phyloP scores from a whole-genome alignment of 1,284 basidiomycete species.

The Gymnopus androsaceus region DNA sequence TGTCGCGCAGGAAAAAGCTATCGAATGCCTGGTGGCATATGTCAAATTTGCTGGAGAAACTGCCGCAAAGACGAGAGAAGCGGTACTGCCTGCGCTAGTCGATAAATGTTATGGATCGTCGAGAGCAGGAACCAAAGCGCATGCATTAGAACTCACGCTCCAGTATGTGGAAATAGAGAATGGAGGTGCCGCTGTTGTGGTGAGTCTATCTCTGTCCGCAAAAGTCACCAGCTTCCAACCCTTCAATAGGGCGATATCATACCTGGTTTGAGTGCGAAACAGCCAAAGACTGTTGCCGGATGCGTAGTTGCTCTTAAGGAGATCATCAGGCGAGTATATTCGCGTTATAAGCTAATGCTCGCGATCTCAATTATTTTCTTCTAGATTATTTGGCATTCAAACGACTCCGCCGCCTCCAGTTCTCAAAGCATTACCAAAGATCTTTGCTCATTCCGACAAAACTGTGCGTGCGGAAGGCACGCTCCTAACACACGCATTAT shows the following conservation, averaged over 20 bases:
- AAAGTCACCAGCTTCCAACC: slow-evolving; percentile 17
- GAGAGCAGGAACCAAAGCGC: slow-evolving; percentile 88
- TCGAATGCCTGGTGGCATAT: slow-evolving; percentile 83
- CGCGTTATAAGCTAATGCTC: not conserved
- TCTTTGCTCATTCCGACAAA: slow-evolving; percentile 96
- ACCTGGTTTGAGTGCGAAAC: slow-evolving; percentile 87
- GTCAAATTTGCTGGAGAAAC: slow-evolving; percentile 92
- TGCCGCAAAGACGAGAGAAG: slow-evolving; percentile 78
- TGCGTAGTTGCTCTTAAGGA: slow-evolving; percentile 83
- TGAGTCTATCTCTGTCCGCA: slow-evolving; percentile 47
- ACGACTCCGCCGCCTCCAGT: slow-evolving; percentile 77
- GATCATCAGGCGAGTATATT: slow-evolving; percentile 50
- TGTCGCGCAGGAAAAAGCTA: slow-evolving; percentile 96
- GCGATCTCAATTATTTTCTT: slow-evolving; percentile 4
- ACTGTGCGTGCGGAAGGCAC: slow-evolving; percentile 93
- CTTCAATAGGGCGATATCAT: slow-evolving; percentile 73
- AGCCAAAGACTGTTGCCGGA: slow-evolving; percentile 92
- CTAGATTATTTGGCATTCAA: slow-evolving; percentile 82
- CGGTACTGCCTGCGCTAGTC: slow-evolving; percentile 86
- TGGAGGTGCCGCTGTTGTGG: slow-evolving; percentile 83
- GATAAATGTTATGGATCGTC: slow-evolving; percentile 96
- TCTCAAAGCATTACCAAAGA: slow-evolving; percentile 87
- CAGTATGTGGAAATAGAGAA: slow-evolving; percentile 97
- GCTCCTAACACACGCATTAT: slow-evolving; percentile 74
- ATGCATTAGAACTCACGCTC: slow-evolving; percentile 83